Base-by-base conservation (phyloP, 2,329 filamentous ascomycete genomes). In the Malbranchea zuffiana region DNA sequence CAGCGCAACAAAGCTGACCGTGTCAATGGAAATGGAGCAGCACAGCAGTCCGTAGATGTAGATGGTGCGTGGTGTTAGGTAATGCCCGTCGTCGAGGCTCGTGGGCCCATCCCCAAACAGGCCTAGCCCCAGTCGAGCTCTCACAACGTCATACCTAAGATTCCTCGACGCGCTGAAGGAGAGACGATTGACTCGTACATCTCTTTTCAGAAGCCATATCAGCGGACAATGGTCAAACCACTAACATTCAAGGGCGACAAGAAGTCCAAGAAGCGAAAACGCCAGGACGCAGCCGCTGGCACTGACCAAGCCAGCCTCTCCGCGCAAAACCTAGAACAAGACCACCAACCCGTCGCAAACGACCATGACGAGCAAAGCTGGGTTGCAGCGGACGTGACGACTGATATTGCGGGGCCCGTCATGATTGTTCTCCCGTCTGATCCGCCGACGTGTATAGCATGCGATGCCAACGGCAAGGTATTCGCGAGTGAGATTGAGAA, bases 171-270 rank as follows among this genome's bases (percentile, higher is more conserved):
- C n/a, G n/a, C n/a, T n/a, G n/a, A n/a, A n/a, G n/a, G n/a, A n/a
- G n/a, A n/a, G n/a, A n/a, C n/a, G n/a, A n/a, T n/a, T n/a, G n/a
- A n/a, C n/a, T n/a, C n/a, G n/a, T n/a, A n/a, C n/a, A n/a, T n/a
- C n/a, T n/a, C n/a, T n/a, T n/a, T n/a, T n/a, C n/a, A n/a, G n/a
- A n/a, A n/a, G n/a, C n/a, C n/a, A n/a, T n/a, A n/a, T n/a, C 3
- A 4, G 5, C n/a, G 31, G 44, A 54, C 49, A 41, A 63, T 61
- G 60, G 60, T 93, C 50, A 95, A 93, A 59, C 79, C 88, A 32
- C 74, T 98, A 41, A 71, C 77, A 32, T 98, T 98, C 71, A 98
- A 98, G 65, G 90, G 90, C 68, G 90, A 98, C 65, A 95, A 92
- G 63, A 90, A 90, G 65, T 66, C 75, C 42, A 94, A 90, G 63